These are phyloP conservation scores for Albizia julibrissin DNA, from an alignment of 306 rosid species.

Conservation along the genomic window DNA sequence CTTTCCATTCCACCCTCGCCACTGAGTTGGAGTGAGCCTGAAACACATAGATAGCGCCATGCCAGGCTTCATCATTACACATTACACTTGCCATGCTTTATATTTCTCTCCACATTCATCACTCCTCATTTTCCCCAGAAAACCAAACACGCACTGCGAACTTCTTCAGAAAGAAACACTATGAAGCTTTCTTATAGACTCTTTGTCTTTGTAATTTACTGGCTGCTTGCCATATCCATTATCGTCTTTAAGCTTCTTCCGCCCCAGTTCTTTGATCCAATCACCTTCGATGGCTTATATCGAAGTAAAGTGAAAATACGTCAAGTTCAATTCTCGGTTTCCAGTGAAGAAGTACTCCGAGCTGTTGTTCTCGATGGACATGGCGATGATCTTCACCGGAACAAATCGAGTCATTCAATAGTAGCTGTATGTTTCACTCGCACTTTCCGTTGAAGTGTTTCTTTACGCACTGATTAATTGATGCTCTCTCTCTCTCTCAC, in stretches of 20 bases:
- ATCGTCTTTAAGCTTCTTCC: conserved; percentile 27
- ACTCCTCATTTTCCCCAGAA: not conserved
- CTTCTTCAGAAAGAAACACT: not conserved
- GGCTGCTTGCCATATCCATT: conserved; percentile 17
- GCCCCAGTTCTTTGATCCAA: not conserved
- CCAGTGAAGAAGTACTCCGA: not conserved
- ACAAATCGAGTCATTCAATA: not conserved
- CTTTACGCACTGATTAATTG: not conserved
- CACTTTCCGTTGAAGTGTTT: not conserved
- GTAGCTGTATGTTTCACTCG: conserved; percentile 16
- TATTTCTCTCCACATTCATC: not conserved
- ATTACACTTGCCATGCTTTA: not conserved
- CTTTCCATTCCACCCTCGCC: not conserved
- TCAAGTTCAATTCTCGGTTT: conserved; percentile 15
- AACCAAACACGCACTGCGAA: not conserved
- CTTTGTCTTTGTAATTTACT: conserved; percentile 15
- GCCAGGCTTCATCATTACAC: not conserved
- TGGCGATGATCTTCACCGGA: not conserved
- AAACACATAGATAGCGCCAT: conserved; percentile 6
- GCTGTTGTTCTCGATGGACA: conserved; percentile 6
- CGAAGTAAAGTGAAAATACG: not conserved
- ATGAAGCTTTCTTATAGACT: conserved; percentile 11
- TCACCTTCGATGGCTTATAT: not conserved
- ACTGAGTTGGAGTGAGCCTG: not conserved
- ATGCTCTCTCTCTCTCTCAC: not conserved